A percentile compares a stretch with the other conserved stretches of the same genome.
Evolutionary conservation across 2,329 filamentous ascomycete genomes (phyloP).

Genomic region (Beauveria sp.): DNA sequence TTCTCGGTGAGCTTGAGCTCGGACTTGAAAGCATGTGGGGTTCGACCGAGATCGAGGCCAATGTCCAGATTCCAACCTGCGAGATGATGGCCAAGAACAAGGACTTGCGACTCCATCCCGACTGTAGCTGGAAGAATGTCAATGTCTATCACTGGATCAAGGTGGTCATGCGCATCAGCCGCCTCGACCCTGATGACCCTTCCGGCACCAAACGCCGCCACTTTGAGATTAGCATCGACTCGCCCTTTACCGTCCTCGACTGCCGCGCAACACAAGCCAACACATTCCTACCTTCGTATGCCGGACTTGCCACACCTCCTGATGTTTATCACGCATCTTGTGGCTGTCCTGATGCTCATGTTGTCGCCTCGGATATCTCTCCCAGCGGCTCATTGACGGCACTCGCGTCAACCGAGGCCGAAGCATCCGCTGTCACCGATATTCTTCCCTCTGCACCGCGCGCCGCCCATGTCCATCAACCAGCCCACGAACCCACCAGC

Average conservation of each 20-base stretch:
- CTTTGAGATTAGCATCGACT: slow-evolving; percentile 95
- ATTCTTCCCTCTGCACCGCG: slow-evolving; percentile 43
- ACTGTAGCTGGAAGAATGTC: slow-evolving; percentile 89
- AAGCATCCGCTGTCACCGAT: slow-evolving; percentile 17
- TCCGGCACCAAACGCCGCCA: slow-evolving; percentile 67
- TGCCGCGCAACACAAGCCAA: slow-evolving; percentile 91
- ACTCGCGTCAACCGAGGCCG: slow-evolving; percentile 31
- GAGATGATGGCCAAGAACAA: slow-evolving; percentile 73
- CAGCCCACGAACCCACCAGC: slow-evolving; percentile 24
- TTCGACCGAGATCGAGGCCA: slow-evolving; percentile 91
- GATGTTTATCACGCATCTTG: slow-evolving; percentile 37
- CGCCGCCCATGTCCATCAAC: slow-evolving; percentile 43
- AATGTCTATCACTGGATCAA: slow-evolving; percentile 97
- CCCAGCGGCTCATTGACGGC: slow-evolving; percentile 55
- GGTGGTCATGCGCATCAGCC: slow-evolving; percentile 88
- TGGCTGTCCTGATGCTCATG: slow-evolving; percentile 49
- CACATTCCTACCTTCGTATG: slow-evolving; percentile 75
- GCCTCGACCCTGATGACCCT: slow-evolving; percentile 70
- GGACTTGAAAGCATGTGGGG: slow-evolving; percentile 67
- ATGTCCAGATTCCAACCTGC: slow-evolving; percentile 84
- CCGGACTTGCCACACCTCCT: slow-evolving; percentile 42
- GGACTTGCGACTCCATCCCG: slow-evolving; percentile 63
- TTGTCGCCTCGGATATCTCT: slow-evolving; percentile 51
- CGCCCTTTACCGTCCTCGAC: slow-evolving; percentile 85
- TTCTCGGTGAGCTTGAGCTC: slow-evolving; percentile 72